These are phyloP conservation scores for Podaxis mareebaensis DNA, from an alignment of 768 basidiomycete species.

Conservation along the genomic window DNA sequence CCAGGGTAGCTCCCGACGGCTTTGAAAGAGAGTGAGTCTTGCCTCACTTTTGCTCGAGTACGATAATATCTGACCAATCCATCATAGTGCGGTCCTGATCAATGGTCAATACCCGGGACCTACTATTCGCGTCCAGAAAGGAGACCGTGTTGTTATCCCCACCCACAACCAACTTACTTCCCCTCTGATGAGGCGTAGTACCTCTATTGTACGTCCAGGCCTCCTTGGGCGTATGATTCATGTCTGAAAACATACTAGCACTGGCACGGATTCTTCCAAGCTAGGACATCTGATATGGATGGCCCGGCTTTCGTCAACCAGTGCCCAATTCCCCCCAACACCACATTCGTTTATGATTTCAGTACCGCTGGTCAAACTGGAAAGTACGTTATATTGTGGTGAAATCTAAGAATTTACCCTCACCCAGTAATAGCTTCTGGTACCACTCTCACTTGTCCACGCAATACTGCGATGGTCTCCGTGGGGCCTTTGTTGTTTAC, in stretches of 20 bases:
- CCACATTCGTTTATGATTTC: constrained; percentile 32
- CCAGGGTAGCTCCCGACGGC: constrained; percentile 49
- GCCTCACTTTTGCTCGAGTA: not conserved
- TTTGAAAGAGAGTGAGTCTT: constrained; percentile 29
- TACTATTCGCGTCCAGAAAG: constrained; percentile 3
- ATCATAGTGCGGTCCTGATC: constrained; percentile 13
- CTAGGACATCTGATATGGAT: constrained; percentile 25
- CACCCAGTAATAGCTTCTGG: constrained; percentile 25
- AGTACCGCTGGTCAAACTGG: constrained; percentile 29
- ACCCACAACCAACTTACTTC: constrained; percentile 33
- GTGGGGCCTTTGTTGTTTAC: constrained; percentile 30
- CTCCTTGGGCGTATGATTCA: not conserved
- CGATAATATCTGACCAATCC: not conserved
- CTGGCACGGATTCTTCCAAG: constrained; percentile 27
- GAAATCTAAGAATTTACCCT: not conserved
- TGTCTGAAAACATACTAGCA: constrained; percentile 3
- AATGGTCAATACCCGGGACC: not conserved
- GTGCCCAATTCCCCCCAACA: constrained; percentile 31
- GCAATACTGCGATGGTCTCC: constrained; percentile 20
- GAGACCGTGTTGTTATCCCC: not conserved
- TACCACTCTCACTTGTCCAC: constrained; percentile 23
- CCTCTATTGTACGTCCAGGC: constrained; percentile 23
- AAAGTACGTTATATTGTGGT: constrained; percentile 10
- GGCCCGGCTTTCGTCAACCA: constrained; percentile 30
- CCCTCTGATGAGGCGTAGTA: constrained; percentile 31